phyloP scores from a whole-genome alignment of 2,329 filamentous ascomycete species.

The Plectosphaerella plurivora region DNA sequence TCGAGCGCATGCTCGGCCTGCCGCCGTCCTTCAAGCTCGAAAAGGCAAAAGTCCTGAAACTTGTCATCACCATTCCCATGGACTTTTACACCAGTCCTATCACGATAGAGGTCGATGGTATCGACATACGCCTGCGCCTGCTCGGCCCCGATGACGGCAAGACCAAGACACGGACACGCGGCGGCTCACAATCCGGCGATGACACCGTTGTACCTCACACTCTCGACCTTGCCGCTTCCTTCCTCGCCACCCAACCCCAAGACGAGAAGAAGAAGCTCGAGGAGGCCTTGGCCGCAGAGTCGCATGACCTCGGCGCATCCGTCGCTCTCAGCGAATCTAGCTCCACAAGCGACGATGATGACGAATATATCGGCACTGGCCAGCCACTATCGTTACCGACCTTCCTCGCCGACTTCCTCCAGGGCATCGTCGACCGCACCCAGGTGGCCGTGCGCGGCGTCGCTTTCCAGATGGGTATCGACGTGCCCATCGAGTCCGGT shows the following conservation, averaged over 20 bases:
- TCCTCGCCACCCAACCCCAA: conserved; percentile 66
- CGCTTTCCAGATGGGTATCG: conserved; percentile 60
- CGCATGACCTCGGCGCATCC: conserved; percentile 58
- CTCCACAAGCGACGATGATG: conserved; percentile 57
- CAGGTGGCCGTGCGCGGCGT: conserved; percentile 63
- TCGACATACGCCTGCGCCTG: conserved; percentile 65
- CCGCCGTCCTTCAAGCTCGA: conserved; percentile 67
- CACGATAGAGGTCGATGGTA: conserved; percentile 73
- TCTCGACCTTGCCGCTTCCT: conserved; percentile 71
- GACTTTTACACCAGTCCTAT: conserved; percentile 86
- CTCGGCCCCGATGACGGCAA: conserved; percentile 24
- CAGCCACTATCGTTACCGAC: conserved; percentile 63
- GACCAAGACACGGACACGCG: conserved; percentile 14
- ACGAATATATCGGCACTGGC: conserved; percentile 59
- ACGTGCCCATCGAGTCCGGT: conserved; percentile 42
- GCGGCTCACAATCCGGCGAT: conserved; percentile 14
- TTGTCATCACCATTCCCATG: conserved; percentile 80
- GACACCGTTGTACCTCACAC: conserved; percentile 56
- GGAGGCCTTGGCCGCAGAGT: conserved; percentile 60
- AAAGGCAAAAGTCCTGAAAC: conserved; percentile 68
- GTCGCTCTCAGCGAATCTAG: conserved; percentile 54
- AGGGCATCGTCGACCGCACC: conserved; percentile 68
- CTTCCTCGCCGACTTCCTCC: conserved; percentile 68
- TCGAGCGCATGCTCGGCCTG: conserved; percentile 69
- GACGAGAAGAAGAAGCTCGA: conserved; percentile 63